These are phyloP conservation scores for Pythium guiyangense DNA, from an alignment of 352 stramenopile species.

Conservation along the genomic window DNA sequence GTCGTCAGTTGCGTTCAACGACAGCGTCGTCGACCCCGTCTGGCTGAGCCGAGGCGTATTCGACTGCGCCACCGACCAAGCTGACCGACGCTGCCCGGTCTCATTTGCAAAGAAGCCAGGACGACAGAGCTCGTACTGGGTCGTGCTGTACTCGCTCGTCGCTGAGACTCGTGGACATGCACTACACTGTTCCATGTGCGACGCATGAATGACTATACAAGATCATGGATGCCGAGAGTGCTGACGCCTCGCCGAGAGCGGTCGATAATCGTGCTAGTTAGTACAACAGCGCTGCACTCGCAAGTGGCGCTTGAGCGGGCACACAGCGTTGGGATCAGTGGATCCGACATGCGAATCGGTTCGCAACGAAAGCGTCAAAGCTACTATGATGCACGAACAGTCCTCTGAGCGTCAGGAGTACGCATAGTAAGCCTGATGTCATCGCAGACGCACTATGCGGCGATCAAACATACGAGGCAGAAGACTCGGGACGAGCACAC, in stretches of 20 bases:
- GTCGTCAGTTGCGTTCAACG: conserved; percentile 9
- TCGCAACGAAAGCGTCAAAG: conserved; percentile 13
- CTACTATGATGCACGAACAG: neutral
- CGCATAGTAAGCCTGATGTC: conserved; percentile 2
- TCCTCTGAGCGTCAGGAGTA: neutral
- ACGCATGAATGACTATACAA: conserved; percentile 21
- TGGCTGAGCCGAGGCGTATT: neutral
- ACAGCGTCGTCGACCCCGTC: conserved; percentile 10
- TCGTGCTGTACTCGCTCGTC: conserved; percentile 1
- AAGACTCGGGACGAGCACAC: conserved; percentile 12
- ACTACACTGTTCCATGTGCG: conserved; percentile 23
- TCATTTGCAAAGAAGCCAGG: conserved; percentile 23
- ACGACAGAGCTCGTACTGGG: conserved; percentile 14
- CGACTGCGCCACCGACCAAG: neutral
- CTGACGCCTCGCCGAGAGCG: neutral
- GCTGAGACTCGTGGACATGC: conserved; percentile 24
- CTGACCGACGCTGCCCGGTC: conserved; percentile 18
- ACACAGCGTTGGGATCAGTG: conserved; percentile 1
- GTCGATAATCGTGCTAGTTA: no score
- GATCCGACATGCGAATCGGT: conserved; percentile 18
- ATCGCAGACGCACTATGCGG: neutral
- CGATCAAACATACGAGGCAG: conserved; percentile 21
- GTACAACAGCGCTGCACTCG: no score
- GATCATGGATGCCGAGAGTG: neutral
- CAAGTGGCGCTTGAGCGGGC: conserved; percentile 17